Percentiles rank a stretch among this genome's conserved stretches.
These are phyloP conservation scores for Aspergillus fumigatus DNA, from an alignment of 2,329 filamentous ascomycete species.

Conservation along the genomic window DNA sequence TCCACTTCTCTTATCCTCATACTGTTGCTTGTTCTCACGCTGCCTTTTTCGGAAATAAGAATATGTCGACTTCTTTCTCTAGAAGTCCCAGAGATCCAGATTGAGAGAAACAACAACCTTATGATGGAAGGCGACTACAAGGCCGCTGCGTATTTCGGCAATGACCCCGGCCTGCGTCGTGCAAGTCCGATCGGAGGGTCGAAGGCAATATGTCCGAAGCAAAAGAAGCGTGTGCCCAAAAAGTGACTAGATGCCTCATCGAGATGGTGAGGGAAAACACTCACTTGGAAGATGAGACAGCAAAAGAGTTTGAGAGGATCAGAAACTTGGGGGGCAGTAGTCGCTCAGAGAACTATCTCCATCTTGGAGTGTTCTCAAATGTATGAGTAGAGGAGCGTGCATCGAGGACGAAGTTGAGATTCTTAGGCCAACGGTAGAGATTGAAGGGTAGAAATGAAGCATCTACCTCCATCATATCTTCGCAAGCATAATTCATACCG, in stretches of 20 bases:
- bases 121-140: slow-evolving; percentile 13
- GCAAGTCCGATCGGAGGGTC: slow-evolving; percentile 24
- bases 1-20: not conserved
- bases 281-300: slow-evolving; percentile 3
- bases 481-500: no score
- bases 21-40: not conserved
- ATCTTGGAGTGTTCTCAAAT: no score
- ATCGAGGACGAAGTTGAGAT: no score
- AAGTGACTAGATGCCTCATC: slow-evolving; percentile 26
- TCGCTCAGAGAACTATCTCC: not conserved
- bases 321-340: slow-evolving; percentile 5
- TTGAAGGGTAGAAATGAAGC: no score
- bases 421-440: no score
- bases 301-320: slow-evolving; percentile 4
- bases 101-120: slow-evolving; percentile 8
- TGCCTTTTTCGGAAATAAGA: slow-evolving; percentile 9
- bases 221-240: slow-evolving; percentile 20
- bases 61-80: slow-evolving; percentile 21
- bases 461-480: no score
- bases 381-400: no score
- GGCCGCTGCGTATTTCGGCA: slow-evolving; percentile 19
- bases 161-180: slow-evolving; percentile 25
- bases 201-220: slow-evolving; percentile 6
- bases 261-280: slow-evolving; percentile 26
- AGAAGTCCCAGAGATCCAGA: slow-evolving; percentile 15